Conservation (phyloP, 2,329 filamentous ascomycete species). For the Ophidiomyces ophidiicola region DNA sequence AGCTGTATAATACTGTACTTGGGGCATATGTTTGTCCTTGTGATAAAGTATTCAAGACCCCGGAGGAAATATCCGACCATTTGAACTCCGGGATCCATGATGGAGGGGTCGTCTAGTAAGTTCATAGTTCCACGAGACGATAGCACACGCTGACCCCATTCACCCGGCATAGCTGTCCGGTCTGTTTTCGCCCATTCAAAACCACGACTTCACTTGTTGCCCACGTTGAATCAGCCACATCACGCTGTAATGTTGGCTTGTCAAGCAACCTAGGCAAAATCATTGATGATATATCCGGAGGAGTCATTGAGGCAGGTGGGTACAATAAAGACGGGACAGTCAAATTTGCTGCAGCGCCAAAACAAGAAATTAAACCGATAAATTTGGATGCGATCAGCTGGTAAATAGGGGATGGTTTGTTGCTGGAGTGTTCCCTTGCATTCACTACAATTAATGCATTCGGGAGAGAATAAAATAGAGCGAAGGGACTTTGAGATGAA, state of each 20-base stretch:
- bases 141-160: not conserved
- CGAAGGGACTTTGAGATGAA: too few relatives aligned
- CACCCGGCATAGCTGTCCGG: conserved; percentile 25
- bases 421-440: too few relatives aligned
- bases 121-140: too few relatives aligned
- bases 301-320: conserved; percentile 26
- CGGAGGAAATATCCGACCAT: conserved; percentile 25
- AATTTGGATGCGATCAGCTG: conserved; percentile 1
- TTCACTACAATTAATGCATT: too few relatives aligned
- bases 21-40: conserved; percentile 29
- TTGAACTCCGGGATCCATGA: conserved; percentile 21
- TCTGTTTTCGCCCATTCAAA: conserved; percentile 30
- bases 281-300: conserved; percentile 30
- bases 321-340: conserved; percentile 25
- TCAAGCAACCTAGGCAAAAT: conserved; percentile 23
- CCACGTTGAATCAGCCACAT: conserved; percentile 30
- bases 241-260: conserved; percentile 26
- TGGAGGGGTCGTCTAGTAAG: conserved; percentile 18
- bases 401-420: not conserved
- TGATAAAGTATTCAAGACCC: conserved; percentile 18
- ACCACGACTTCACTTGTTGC: conserved; percentile 29
- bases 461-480: too few relatives aligned
- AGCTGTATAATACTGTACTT: conserved; percentile 23
- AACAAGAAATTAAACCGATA: conserved; percentile 1
- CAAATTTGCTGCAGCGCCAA: conserved; percentile 21